A percentile compares a stretch with the other conserved stretches of the same genome.
phyloP scores from a whole-genome alignment of 148 eudicot species.

The Hydrangea macrophylla region DNA sequence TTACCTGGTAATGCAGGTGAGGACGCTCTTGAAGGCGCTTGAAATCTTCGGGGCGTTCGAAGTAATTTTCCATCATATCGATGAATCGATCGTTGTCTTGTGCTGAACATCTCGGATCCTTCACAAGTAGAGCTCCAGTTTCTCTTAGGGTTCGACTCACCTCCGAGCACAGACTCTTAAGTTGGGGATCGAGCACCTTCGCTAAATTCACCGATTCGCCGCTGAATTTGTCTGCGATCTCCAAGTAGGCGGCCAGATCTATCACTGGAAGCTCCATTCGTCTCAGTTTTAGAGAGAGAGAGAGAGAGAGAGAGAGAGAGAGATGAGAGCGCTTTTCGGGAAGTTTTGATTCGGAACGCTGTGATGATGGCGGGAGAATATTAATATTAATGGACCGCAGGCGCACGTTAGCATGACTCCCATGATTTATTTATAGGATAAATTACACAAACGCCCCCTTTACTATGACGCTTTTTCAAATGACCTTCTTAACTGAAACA shows the following conservation, averaged over 20 bases:
- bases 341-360: background rate
- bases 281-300: background rate
- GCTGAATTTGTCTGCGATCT: background rate
- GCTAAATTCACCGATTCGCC: background rate
- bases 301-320: background rate
- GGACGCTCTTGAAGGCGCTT: slow-evolving; percentile 86
- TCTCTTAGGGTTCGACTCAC: slow-evolving; percentile 75
- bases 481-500: too few relatives aligned
- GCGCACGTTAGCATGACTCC: slow-evolving; percentile 3
- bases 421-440: too few relatives aligned
- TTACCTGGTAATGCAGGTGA: slow-evolving; percentile 83
- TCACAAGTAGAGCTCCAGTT: slow-evolving; percentile 79
- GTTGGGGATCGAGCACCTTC: slow-evolving; percentile 21
- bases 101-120: slow-evolving; percentile 78
- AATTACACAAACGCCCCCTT: too few relatives aligned
- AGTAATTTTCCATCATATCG: slow-evolving; percentile 94
- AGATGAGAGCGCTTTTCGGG: too few relatives aligned
- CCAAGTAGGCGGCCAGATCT: slow-evolving; percentile 62
- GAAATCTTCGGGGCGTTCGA: slow-evolving; percentile 53
- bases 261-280: slow-evolving; percentile 81
- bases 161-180: slow-evolving; percentile 46
- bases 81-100: slow-evolving; percentile 79
- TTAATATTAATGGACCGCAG: background rate
- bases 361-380: slow-evolving; percentile 21
- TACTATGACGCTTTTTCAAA: too few relatives aligned